Base-by-base conservation (phyloP, 1,139 yeast species). In the Yamadazyma membranifaciens region DNA sequence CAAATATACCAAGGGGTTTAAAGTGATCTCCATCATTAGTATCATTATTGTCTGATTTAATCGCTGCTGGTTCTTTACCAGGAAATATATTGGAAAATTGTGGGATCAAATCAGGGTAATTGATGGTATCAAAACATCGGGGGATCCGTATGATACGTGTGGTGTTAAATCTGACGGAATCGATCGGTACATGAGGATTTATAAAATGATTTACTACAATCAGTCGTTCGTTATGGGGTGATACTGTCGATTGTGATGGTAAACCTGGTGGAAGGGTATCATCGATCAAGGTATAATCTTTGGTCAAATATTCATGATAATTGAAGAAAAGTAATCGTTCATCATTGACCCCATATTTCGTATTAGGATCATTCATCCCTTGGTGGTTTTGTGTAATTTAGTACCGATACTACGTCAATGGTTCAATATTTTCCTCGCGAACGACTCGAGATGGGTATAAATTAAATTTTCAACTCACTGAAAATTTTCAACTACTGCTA, bases 141-240 rank as follows among this genome's bases (percentile, higher is more conserved):
- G 91, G 91, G 3, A 86, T 68, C 38, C 92, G 57, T 2, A 85
- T 80, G 7, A 85, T 68, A 43, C 94, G 62, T 0, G 87, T 79
- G 6, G 51, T 45, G 6, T 49, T 37, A 47, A 57, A 71, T 14
- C 46, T 48, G 0, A 42, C 36, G 1, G 78, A 64, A n/a, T 52
- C 56, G 3, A 34, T 25, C 30, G 56, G 32, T 48, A 55, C 60
- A 49, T 67, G 60, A 6, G 75, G 66, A 48, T 83, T 83, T 16
- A 89, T 89, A 55, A 81, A 83, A 56, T 83, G 89, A 36, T 81
- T 81, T 9, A 80, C 59, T 24, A 78, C 75, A 6, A 82, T 50
- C 1, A 73, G 57, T 17, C 14, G 15, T 30, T 53, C 56, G 24
- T 56, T 42, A 17, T 26, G 39, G 34, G 28, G 28, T 25, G 28